Percentiles rank a stretch among this genome's conserved stretches.
Evolutionary conservation across 1,284 basidiomycete genomes (phyloP).

Genomic region (Ceratobasidium sp.): DNA sequence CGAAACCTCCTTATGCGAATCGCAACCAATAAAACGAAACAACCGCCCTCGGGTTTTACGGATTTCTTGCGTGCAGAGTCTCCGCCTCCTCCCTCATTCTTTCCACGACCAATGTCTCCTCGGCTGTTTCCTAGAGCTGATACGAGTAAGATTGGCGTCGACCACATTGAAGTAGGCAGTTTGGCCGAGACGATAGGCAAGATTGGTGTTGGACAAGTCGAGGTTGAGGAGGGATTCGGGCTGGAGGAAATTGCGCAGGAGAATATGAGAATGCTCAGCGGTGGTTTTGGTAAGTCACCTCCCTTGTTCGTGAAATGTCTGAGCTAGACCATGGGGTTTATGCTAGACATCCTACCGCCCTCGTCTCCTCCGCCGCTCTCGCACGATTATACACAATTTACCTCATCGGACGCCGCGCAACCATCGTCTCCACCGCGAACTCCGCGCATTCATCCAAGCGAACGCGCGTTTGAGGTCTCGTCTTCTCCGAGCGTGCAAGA

Average conservation of each 20-base stretch:
- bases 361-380: slow-evolving; percentile 16
- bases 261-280: slow-evolving; percentile 25
- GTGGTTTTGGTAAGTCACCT: slow-evolving; percentile 19
- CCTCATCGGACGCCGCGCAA: slow-evolving; percentile 35
- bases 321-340: background rate
- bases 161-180: background rate
- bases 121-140: slow-evolving; percentile 17
- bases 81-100: background rate
- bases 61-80: slow-evolving; percentile 29
- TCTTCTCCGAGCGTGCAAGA: slow-evolving; percentile 1
- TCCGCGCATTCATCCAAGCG: slow-evolving; percentile 29
- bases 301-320: background rate
- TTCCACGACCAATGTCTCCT: slow-evolving; percentile 29
- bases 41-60: background rate
- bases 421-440: slow-evolving; percentile 38
- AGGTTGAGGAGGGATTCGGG: background rate
- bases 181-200: background rate
- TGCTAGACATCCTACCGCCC: slow-evolving; percentile 7
- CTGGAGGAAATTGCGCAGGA: slow-evolving; percentile 33
- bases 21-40: background rate
- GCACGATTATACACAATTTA: slow-evolving; percentile 9
- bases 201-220: background rate
- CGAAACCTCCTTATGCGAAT: slow-evolving; percentile 20
- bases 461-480: slow-evolving; percentile 19
- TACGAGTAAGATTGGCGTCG: background rate